Evolutionary conservation across 352 stramenopile genomes (phyloP), one percentile per base, ranked within the genome.

Genomic region (Elongisporangium anandrum): DNA sequence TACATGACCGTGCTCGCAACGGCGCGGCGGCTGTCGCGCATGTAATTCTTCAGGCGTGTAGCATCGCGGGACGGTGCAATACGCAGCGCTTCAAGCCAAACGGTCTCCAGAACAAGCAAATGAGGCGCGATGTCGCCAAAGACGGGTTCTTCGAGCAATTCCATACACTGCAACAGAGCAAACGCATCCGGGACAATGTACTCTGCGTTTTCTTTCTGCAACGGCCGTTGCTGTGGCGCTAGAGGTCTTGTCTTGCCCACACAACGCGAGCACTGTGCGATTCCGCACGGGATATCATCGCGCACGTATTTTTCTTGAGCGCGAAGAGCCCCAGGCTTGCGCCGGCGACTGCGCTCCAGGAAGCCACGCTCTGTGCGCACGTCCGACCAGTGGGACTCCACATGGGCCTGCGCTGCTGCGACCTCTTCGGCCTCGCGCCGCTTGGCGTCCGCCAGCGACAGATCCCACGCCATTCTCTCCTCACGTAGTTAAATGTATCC

Each of bases 141-240:
- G 48, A 77, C 52, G 56, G 64, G 58, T 17, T 90, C 74, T 45
- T 90, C 75, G 16, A 92, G 60, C 16, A 95, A 68, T 64, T 92
- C 83, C 74, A 95, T 83, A 55, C 82, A 89, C 64, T 88, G 79
- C 50, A 91, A 45, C 50, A 95, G 55, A 47, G 72, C 73, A 22
- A 90, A 77, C 16, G 83, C 79, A 56, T 95, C 85, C 0, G 85
- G 85, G 12, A 92, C 69, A 17, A 95, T 64, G 52, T 87, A 82
- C 65, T 88, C 75, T 15, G 70, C 70, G 4, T 61, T 48, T 2
- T 81, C 78, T 0, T 69, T 59, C 8, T 69, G 59, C 19, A 92
- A 56, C 16, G 71, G 54, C 5, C 73, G 65, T 4, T 52, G n/a
- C 12, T 63, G 69, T 2, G 56, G 59, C 41, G 69, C 70, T 23